phyloP scores from a whole-genome alignment of 371 early-diverging fungal genomes.

The Dinochytrium kinnereticum region DNA sequence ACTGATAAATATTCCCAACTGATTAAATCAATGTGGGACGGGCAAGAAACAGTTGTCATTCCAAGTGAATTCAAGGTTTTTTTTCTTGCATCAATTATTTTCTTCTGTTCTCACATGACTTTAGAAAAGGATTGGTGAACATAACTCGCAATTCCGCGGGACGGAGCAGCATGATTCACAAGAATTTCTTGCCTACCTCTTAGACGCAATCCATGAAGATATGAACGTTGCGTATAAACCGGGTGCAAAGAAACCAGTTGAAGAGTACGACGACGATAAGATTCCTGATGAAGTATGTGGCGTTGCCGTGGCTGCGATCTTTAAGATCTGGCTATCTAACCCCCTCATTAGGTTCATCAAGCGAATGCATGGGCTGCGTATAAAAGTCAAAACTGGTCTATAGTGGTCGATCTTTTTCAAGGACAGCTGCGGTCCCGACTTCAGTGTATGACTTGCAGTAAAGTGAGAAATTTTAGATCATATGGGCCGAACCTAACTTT shows the following conservation, averaged over 20 bases:
- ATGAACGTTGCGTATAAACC: slow-evolving; percentile 46
- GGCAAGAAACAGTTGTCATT: slow-evolving; percentile 41
- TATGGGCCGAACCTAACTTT: background rate
- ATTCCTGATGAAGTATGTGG: slow-evolving; percentile 47
- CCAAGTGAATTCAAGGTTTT: slow-evolving; percentile 51
- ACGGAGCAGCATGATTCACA: slow-evolving; percentile 65
- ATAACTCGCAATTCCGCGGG: slow-evolving; percentile 53
- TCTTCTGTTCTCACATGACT: background rate
- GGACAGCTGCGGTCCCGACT: slow-evolving; percentile 70
- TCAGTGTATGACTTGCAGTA: slow-evolving; percentile 80
- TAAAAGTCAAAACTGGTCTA: slow-evolving; percentile 75
- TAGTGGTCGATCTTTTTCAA: slow-evolving; percentile 88
- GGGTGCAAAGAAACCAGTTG: slow-evolving; percentile 17
- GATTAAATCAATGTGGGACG: slow-evolving; percentile 42
- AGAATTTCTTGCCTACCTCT: slow-evolving; percentile 59
- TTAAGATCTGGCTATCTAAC: background rate
- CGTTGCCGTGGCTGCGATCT: too few species aligned
- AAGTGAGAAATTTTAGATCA: too few species aligned
- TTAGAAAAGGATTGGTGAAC: slow-evolving; percentile 45
- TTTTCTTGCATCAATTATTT: background rate
- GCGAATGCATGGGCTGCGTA: slow-evolving; percentile 81
- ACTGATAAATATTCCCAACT: slow-evolving; percentile 47
- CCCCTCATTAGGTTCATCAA: slow-evolving; percentile 26
- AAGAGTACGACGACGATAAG: slow-evolving; percentile 44
- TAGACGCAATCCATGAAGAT: slow-evolving; percentile 65